A percentile compares a stretch with the other conserved stretches of the same genome.
Evolutionary conservation across 805 yeast species (phyloP).

Genomic region (Wickerhamiella bombiphila): DNA sequence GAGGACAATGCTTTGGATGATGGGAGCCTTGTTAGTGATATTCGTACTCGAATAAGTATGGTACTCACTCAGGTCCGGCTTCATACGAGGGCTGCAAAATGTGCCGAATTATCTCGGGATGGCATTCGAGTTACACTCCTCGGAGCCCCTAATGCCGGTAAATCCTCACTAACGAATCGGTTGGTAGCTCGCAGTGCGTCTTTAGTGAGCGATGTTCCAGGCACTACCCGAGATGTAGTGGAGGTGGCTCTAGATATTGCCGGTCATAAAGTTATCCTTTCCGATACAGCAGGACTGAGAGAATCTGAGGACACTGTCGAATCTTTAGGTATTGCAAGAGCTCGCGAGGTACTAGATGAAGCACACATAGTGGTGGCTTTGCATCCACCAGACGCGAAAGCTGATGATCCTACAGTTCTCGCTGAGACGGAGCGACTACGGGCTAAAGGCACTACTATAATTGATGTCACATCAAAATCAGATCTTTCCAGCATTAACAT

Average conservation of each 20-base stretch:
- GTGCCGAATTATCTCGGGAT: constrained; percentile 39
- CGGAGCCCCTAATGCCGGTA: constrained; percentile 96
- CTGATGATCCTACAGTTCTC: constrained; percentile 4
- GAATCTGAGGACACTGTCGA: constrained; percentile 42
- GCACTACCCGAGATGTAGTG: constrained; percentile 83
- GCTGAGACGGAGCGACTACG: constrained; percentile 11
- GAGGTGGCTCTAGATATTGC: constrained; percentile 67
- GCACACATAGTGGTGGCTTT: constrained; percentile 63
- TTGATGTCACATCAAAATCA: constrained; percentile 24
- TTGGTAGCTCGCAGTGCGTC: constrained; percentile 71
- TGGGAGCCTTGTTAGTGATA: background rate
- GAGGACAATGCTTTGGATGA: constrained; percentile 73
- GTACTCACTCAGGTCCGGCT: constrained; percentile 1
- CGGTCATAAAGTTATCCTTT: constrained; percentile 71
- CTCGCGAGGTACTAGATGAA: constrained; percentile 40
- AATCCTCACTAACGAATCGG: constrained; percentile 70
- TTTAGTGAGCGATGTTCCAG: constrained; percentile 80
- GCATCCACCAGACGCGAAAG: constrained; percentile 27
- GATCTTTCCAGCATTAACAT: constrained; percentile 13
- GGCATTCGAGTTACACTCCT: constrained; percentile 64
- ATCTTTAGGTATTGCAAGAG: constrained; percentile 66
- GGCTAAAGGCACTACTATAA: constrained; percentile 13
- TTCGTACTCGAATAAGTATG: background rate
- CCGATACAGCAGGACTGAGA: constrained; percentile 91
- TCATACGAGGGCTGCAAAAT: constrained; percentile 1